phyloP scores from a whole-genome alignment of 1,139 yeast species.

The Suhomyces chickasaworum region DNA sequence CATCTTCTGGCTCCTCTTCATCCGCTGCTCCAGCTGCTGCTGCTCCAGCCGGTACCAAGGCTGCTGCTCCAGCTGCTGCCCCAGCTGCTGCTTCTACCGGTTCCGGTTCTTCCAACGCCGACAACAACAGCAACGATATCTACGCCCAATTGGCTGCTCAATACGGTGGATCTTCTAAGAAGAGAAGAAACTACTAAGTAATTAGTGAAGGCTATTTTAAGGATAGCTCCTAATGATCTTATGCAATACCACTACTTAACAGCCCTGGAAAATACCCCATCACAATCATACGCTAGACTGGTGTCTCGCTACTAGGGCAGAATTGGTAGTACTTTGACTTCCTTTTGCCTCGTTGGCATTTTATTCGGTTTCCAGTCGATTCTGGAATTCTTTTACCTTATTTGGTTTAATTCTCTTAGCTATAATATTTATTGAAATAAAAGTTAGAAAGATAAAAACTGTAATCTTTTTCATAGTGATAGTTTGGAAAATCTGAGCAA shows the following conservation, averaged over 20 bases:
- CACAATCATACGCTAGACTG: not conserved
- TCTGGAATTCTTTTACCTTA: constrained; percentile 3
- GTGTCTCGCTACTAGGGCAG: not conserved
- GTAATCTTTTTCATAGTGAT: no score
- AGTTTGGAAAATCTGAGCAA: no score
- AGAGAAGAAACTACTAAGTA: constrained; percentile 24
- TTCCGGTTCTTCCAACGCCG: constrained; percentile 13
- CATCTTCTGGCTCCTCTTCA: constrained; percentile 11
- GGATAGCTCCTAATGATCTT: constrained; percentile 12
- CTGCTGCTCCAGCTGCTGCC: constrained; percentile 4
- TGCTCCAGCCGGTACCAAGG: constrained; percentile 4
- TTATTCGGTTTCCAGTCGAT: constrained; percentile 9
- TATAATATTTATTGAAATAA: constrained; percentile 5
- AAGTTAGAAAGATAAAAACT: constrained; percentile 1
- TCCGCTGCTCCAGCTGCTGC: constrained; percentile 13
- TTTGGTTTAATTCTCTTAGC: constrained; percentile 10
- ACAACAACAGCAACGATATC: constrained; percentile 9
- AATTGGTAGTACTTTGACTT: constrained; percentile 7
- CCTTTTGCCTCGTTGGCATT: constrained; percentile 7
- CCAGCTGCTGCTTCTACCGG: constrained; percentile 18
- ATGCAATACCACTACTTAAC: constrained; percentile 5
- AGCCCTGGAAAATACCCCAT: constrained; percentile 11
- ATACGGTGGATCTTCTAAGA: constrained; percentile 16
- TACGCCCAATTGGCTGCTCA: constrained; percentile 16
- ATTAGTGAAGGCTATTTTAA: constrained; percentile 7